A percentile compares a stretch with the other conserved stretches of the same genome.
These are phyloP conservation scores for Aspergillus hancockii DNA, from an alignment of 495 filamentous ascomycete genomes.

Conservation along the genomic window DNA sequence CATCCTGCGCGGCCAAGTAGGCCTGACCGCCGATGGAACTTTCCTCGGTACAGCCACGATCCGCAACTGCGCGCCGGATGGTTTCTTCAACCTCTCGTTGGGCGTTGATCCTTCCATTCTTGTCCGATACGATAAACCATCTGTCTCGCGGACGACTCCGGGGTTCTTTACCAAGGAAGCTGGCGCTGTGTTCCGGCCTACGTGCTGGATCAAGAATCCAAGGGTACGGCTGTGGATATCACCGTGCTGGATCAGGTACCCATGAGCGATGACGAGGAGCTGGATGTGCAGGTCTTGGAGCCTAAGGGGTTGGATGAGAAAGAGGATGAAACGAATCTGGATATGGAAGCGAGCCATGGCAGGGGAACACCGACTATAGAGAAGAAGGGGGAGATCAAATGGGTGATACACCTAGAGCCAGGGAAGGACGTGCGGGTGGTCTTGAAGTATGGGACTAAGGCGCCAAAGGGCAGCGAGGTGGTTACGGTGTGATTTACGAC, in stretches of 20 bases:
- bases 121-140: slow-evolving; percentile 63
- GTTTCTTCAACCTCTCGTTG: slow-evolving; percentile 59
- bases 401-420: slow-evolving; percentile 59
- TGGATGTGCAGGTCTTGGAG: slow-evolving; percentile 52
- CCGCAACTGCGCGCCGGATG: slow-evolving; percentile 59
- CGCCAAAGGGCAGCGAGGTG: slow-evolving; percentile 22
- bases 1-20: slow-evolving; percentile 59
- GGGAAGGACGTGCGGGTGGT: slow-evolving; percentile 56
- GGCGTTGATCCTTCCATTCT: slow-evolving; percentile 66
- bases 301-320: slow-evolving; percentile 52
- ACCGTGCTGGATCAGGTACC: slow-evolving; percentile 68
- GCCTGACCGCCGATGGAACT: slow-evolving; percentile 66
- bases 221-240: slow-evolving; percentile 48
- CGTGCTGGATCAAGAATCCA: slow-evolving; percentile 59
- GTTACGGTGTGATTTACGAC: slow-evolving; percentile 1
- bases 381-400: slow-evolving; percentile 63
- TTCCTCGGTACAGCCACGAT: slow-evolving; percentile 65
- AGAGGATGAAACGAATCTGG: slow-evolving; percentile 37
- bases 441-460: slow-evolving; percentile 62
- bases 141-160: slow-evolving; percentile 51
- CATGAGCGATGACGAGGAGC: slow-evolving; percentile 63
- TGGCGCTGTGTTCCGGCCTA: slow-evolving; percentile 58
- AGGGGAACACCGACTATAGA: slow-evolving; percentile 33
- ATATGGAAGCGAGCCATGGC: slow-evolving; percentile 20
- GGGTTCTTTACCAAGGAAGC: slow-evolving; percentile 58